Evolutionary conservation across 768 basidiomycete genomes (phyloP).

Genomic region (Rhodosporidiobolus sp.): DNA sequence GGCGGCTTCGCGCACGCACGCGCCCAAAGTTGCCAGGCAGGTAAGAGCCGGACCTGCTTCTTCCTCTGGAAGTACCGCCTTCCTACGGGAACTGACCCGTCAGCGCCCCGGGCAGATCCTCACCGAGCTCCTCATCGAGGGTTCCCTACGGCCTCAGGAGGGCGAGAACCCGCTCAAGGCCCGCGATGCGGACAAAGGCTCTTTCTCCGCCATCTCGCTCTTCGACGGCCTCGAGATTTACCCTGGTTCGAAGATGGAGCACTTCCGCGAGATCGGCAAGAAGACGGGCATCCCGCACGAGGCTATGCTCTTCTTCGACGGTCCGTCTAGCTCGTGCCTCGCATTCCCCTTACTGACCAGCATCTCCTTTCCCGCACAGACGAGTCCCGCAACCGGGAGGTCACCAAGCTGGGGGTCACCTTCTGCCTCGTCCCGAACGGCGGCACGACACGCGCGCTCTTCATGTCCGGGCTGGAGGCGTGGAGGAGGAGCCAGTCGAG

Average conservation of each 20-base stretch:
- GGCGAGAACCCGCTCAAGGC: constrained; percentile 44
- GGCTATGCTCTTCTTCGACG: constrained; percentile 76
- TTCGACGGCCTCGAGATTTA: constrained; percentile 53
- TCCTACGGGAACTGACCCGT: too few relatives aligned
- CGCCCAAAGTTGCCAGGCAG: constrained; percentile 67
- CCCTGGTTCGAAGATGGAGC: constrained; percentile 55
- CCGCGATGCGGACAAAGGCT: neutral
- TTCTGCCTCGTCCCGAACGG: constrained; percentile 64
- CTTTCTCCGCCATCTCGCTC: constrained; percentile 46
- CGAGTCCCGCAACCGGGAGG: constrained; percentile 40
- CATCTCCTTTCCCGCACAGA: constrained; percentile 13
- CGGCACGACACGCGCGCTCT: constrained; percentile 62
- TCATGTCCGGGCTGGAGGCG: constrained; percentile 65
- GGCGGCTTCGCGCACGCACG: constrained; percentile 80
- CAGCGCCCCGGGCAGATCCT: constrained; percentile 74
- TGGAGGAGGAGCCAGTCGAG: constrained; percentile 57
- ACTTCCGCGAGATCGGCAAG: constrained; percentile 71
- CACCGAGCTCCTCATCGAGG: constrained; percentile 49
- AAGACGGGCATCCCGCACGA: constrained; percentile 72
- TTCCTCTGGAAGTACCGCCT: too few relatives aligned
- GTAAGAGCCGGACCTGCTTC: too few relatives aligned
- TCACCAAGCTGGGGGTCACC: constrained; percentile 63
- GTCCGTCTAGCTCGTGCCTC: constrained; percentile 61
- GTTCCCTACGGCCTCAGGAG: constrained; percentile 32
- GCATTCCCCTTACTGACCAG: constrained; percentile 27